phyloP scores from a whole-genome alignment of 2,329 filamentous ascomycete genomes.

The Coniochaeta prunicola region DNA sequence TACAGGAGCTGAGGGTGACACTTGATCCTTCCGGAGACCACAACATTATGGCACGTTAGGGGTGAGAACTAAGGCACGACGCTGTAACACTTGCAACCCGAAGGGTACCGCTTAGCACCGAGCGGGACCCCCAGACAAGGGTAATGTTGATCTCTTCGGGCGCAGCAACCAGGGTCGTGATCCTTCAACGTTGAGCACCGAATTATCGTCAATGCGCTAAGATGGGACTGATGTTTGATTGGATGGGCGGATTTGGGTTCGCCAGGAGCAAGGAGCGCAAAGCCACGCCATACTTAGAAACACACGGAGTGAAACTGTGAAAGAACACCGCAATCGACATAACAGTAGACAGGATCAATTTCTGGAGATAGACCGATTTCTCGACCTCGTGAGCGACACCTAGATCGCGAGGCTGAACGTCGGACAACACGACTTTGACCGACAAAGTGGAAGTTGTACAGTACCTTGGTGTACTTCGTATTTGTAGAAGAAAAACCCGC shows the following conservation, averaged over 20 bases:
- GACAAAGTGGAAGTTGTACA: background rate
- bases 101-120: background rate
- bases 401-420: background rate
- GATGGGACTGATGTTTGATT: background rate
- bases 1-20: background rate
- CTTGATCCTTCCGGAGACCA: background rate
- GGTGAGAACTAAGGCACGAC: background rate
- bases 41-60: background rate
- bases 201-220: background rate
- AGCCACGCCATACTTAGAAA: background rate
- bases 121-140: background rate
- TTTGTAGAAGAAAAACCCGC: too few species aligned
- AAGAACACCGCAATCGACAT: background rate
- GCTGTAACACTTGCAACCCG: background rate
- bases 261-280: background rate
- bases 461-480: too few species aligned
- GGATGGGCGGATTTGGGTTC: background rate
- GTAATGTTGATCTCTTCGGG: background rate
- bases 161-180: background rate
- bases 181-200: background rate
- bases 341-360: background rate
- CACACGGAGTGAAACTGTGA: background rate
- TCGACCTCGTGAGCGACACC: background rate
- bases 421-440: background rate
- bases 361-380: background rate